phyloP scores from a whole-genome alignment of 1,284 basidiomycete genomes.

The Hemileia vastatrix region DNA sequence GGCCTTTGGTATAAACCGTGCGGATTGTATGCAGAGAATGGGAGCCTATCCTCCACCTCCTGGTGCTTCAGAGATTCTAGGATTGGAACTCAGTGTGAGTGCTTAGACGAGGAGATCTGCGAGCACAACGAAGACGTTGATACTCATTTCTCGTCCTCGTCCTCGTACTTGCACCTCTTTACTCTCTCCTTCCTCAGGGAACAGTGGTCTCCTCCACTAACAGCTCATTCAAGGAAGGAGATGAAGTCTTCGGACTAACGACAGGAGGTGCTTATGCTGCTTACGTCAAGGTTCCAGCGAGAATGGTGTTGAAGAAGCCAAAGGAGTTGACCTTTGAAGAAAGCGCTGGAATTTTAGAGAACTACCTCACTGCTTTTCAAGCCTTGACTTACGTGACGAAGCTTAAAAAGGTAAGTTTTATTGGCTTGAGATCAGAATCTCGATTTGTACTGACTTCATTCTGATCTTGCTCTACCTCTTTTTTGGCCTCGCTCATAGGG shows the following conservation, averaged over 20 bases:
- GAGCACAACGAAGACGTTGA: too few species aligned
- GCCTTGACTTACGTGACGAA: slow-evolving; percentile 30
- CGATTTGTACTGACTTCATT: slow-evolving; percentile 1
- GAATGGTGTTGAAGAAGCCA: slow-evolving; percentile 37
- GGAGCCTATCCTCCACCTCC: too few species aligned
- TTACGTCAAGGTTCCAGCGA: slow-evolving; percentile 35
- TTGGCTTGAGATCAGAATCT: neutral
- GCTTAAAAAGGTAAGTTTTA: slow-evolving; percentile 52
- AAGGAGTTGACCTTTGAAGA: slow-evolving; percentile 34
- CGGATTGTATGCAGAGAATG: too few species aligned
- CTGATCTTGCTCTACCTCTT: neutral
- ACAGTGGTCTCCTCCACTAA: slow-evolving; percentile 26
- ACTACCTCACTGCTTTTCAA: slow-evolving; percentile 40
- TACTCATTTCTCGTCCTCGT: neutral
- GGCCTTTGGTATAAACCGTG: too few species aligned
- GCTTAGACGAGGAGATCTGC: too few species aligned
- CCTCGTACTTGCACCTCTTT: neutral
- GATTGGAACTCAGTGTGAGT: too few species aligned
- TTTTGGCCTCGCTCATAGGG: slow-evolving; percentile 45
- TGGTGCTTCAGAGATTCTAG: too few species aligned
- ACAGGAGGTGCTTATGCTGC: slow-evolving; percentile 40
- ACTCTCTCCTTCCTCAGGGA: slow-evolving; percentile 19
- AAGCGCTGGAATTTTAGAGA: slow-evolving; percentile 39
- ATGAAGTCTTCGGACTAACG: slow-evolving; percentile 40
- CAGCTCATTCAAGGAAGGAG: slow-evolving; percentile 26